phyloP scores from a whole-genome alignment of 163 green algal species.

The Dunaliella salina region DNA sequence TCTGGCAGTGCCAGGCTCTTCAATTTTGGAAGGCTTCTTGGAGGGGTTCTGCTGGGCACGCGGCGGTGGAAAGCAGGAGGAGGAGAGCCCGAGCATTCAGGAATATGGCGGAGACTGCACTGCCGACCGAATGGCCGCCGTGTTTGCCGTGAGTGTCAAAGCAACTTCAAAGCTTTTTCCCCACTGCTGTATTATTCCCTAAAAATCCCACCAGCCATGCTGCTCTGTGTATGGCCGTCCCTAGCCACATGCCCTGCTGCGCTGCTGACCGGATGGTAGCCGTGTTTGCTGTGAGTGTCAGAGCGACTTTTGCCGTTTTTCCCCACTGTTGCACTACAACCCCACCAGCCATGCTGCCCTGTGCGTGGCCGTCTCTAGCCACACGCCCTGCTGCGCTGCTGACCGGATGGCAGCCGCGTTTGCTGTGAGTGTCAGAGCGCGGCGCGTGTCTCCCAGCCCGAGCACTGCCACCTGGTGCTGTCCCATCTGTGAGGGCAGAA shows the following conservation, averaged over 20 bases:
- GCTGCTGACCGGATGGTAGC: slow-evolving; percentile 16
- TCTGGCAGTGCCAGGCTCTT: no score
- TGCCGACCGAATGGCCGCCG: no score
- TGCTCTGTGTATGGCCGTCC: slow-evolving; percentile 30
- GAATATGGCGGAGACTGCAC: no score
- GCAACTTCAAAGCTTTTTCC: no score
- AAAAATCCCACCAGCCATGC: slow-evolving; percentile 42
- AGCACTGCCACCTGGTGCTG: background rate
- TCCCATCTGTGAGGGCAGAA: background rate
- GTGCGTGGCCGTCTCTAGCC: slow-evolving; percentile 33
- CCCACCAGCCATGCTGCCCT: slow-evolving; percentile 37
- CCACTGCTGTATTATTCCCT: no score
- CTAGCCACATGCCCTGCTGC: slow-evolving; percentile 28
- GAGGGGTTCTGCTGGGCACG: no score
- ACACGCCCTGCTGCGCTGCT: slow-evolving; percentile 24
- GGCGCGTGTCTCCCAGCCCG: background rate
- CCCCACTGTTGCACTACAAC: no score
- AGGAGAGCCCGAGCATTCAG: no score
- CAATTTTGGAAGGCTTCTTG: no score
- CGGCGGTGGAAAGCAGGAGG: no score
- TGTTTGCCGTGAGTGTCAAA: no score
- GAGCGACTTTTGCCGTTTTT: no score
- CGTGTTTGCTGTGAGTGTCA: slow-evolving; percentile 40
- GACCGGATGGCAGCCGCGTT: slow-evolving; percentile 27
- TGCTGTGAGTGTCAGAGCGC: slow-evolving; percentile 32